A percentile compares a stretch with the other conserved stretches of the same genome.
Conservation (phyloP, 805 yeast species). For the Saccharomycopsis capsularis region DNA sequence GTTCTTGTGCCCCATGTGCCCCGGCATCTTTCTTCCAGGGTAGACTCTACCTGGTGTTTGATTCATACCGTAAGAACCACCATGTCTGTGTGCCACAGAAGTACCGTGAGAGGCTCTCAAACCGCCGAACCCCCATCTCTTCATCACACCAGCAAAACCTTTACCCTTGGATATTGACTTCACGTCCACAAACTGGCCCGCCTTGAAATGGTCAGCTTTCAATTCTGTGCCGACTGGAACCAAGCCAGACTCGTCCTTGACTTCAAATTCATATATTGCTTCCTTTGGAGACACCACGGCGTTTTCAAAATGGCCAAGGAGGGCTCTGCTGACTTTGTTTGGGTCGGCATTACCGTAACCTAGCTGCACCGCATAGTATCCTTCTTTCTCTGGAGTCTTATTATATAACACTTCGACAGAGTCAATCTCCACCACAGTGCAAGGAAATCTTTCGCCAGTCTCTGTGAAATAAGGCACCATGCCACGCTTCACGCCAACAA, state of each 20-base stretch:
- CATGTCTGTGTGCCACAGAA: constrained; percentile 85
- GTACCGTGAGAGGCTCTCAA: constrained; percentile 93
- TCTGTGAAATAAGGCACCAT: constrained; percentile 80
- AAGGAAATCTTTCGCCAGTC: constrained; percentile 65
- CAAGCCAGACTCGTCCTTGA: constrained; percentile 57
- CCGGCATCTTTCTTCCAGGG: constrained; percentile 98
- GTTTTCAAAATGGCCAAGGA: constrained; percentile 69
- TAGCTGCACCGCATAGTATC: constrained; percentile 78
- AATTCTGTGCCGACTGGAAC: constrained; percentile 72
- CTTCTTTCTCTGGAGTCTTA: constrained; percentile 65
- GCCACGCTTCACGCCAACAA: constrained; percentile 77
- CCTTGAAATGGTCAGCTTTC: constrained; percentile 74
- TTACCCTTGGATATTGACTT: constrained; percentile 82
- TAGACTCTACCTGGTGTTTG: constrained; percentile 94
- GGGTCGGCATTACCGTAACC: constrained; percentile 71
- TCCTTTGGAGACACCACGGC: constrained; percentile 83
- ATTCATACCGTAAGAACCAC: constrained; percentile 95
- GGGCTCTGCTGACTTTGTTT: constrained; percentile 53
- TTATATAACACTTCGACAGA: constrained; percentile 78
- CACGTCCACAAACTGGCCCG: constrained; percentile 80
- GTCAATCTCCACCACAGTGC: constrained; percentile 82
- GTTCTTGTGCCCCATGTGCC: constrained; percentile 80
- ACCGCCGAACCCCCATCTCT: constrained; percentile 85
- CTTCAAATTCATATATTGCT: constrained; percentile 69
- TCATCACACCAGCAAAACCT: constrained; percentile 98